These are phyloP conservation scores for Claviceps sp. DNA, from an alignment of 2,329 filamentous ascomycete species.

Conservation along the genomic window DNA sequence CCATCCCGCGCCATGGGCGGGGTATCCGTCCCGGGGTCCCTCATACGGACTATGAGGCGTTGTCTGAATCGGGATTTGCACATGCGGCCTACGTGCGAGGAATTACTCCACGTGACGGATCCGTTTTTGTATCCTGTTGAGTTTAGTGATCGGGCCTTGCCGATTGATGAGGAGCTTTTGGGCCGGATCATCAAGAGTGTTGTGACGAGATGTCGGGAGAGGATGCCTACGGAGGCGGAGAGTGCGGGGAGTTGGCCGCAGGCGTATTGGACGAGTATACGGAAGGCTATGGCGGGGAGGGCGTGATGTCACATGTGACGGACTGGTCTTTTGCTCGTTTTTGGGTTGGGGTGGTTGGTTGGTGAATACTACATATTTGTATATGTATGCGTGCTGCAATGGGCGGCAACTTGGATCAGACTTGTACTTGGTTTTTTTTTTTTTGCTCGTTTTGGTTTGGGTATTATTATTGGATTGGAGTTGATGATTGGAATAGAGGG, in stretches of 20 bases:
- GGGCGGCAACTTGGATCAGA: neutral
- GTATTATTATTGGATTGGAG: neutral
- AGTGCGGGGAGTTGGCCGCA: conserved; percentile 41
- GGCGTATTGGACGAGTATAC: conserved; percentile 48
- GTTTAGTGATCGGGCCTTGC: conserved; percentile 38
- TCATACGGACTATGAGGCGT: conserved; percentile 47
- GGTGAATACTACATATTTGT: too few species aligned
- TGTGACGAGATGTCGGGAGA: conserved; percentile 42
- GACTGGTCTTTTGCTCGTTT: too few species aligned
- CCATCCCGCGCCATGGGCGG: conserved; percentile 56
- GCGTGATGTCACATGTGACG: conserved; percentile 9
- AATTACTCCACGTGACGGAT: conserved; percentile 45
- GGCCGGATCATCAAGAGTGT: conserved; percentile 50
- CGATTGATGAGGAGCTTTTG: conserved; percentile 49
- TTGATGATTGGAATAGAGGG: neutral
- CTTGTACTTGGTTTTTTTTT: neutral
- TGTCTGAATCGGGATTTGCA: conserved; percentile 51
- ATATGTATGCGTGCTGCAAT: too few species aligned
- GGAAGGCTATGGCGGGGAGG: conserved; percentile 31
- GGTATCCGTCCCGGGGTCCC: conserved; percentile 41
- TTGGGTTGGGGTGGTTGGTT: too few species aligned
- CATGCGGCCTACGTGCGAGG: conserved; percentile 48
- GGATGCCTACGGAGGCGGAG: conserved; percentile 46
- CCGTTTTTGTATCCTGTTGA: conserved; percentile 52
- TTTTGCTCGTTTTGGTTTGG: neutral